Base-by-base conservation (phyloP, 2,329 filamentous ascomycete genomes). In the Diaporthe velutina region DNA sequence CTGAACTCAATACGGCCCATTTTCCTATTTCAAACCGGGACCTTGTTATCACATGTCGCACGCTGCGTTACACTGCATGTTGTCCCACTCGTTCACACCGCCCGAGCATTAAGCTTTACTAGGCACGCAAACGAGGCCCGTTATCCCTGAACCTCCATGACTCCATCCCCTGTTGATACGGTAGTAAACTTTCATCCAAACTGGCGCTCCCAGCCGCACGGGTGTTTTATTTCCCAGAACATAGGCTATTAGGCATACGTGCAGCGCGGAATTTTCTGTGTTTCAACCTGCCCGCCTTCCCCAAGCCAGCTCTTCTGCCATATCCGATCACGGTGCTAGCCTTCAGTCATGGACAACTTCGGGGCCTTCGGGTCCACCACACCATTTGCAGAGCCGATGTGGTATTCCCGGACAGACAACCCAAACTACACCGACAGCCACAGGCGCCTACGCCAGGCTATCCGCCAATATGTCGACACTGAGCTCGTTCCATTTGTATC, bases 361-460 rank as follows among this genome's bases (percentile, higher is more conserved):
- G 42, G 38, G 15, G 25, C 60, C 15, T 64, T 64, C 15, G 60
- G 61, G 28, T 66, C 61, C 42, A 50, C 42, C 61, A 66, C 61
- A 2, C 61, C 61, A 17, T 66, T 70, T 28, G 30, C 67, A 12
- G 67, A 70, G 67, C 67, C 67, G 19, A 22, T 70, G 35, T 70
- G 70, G 70, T 61, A 72, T 17, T 60, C 70, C 17, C 52, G 70
- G 30, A 33, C 50, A 13, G 52, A 42, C 25, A 48, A 38, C 28
- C 89, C 90, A 4, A 91, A 92, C 81, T 92, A 92, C 84, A 91
- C 86, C 1, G 84, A 86, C 15, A 87, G 88, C 1, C 91, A 93
- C 79, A 86, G 86, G 54, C 84, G 82, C 52, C 84, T 92, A 8
- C 88, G 90, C 70, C 84, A 88, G 64, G 85, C 84, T 12, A 83